These are phyloP conservation scores for Citrus glauca DNA, from an alignment of 345 rosid genomes.

Conservation along the genomic window DNA sequence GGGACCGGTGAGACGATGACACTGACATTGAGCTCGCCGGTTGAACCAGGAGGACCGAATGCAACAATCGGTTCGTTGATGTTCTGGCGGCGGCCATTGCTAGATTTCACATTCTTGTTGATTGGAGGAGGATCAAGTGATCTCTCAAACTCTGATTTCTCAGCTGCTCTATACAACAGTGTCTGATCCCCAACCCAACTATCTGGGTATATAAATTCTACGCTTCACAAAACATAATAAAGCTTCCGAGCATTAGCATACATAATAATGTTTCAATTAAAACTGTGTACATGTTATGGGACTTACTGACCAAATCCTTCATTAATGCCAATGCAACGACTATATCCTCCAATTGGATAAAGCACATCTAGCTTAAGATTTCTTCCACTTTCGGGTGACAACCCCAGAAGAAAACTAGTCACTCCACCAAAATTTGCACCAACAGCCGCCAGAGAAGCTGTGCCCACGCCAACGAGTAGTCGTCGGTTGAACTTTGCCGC, in stretches of 20 bases:
- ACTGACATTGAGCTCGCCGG: constrained; percentile 86
- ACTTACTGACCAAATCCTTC: constrained; percentile 87
- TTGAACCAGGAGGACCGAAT: constrained; percentile 88
- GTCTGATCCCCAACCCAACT: constrained; percentile 86
- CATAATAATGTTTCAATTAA: no score
- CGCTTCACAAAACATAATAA: not conserved
- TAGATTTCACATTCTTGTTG: constrained; percentile 13
- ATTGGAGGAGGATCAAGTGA: constrained; percentile 82
- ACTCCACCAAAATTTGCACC: constrained; percentile 85
- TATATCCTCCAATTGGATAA: constrained; percentile 72
- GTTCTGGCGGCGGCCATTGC: constrained; percentile 33
- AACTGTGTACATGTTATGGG: not conserved
- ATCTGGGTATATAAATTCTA: constrained; percentile 76
- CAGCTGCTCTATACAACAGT: constrained; percentile 68
- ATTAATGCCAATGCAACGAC: constrained; percentile 60
- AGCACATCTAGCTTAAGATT: constrained; percentile 72
- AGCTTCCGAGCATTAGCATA: not conserved
- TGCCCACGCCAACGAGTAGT: constrained; percentile 56
- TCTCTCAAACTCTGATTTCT: constrained; percentile 49
- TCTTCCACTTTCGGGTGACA: constrained; percentile 61
- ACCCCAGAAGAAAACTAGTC: constrained; percentile 73
- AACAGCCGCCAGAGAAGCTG: constrained; percentile 68
- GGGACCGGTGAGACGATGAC: constrained; percentile 79
- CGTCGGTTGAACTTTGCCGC: constrained; percentile 64
- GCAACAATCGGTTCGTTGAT: constrained; percentile 72